Base-by-base conservation (phyloP, 805 yeast genomes). In the Yarrowia hollandica region DNA sequence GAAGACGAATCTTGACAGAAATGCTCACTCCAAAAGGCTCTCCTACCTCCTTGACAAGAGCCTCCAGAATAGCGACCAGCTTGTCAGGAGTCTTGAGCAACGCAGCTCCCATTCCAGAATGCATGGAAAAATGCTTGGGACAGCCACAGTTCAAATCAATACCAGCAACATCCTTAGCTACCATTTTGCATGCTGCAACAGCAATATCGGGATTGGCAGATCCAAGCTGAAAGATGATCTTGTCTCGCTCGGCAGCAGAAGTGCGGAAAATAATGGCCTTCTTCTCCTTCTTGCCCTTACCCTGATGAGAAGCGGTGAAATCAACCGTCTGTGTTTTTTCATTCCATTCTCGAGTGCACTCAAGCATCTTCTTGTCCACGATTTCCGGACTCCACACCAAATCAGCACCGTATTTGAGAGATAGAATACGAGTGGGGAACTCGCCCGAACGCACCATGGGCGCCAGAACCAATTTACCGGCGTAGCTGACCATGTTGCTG, bases 31-130 rank as follows among this genome's bases (percentile, higher is more conserved):
- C 72, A 66, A 80, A 71, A 4, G 95, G 95, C 59, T 72, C 76
- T 5, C 99, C 99, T 1, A 94, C 91, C 63, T 90, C 77, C 21
- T 78, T 78, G 1, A 94, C 97, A 50, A 94, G 73, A 7, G 79
- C 78, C 3, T 72, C 71, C 62, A 94, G 73, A 26, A 94, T 94
- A 14, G 78, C 77, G 64, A 85, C 86, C 15, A 94, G 75, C 34
- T 81, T 73, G 42, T 88, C 96, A 0, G 98, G 97, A 0, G 91
- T 88, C 28, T 78, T 75, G 59, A 94, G 75, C 44, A 94, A 75
- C 0, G 96, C 97, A 2, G 98, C 96, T 5, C 99, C 99, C 98
- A 94, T 94, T 0, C 99, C 99, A 0, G 95, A 79, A 71, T 94
- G 99, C 2, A 90, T 79, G 1, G 96, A 87, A 67, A 94, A 94